Evolutionary conservation across 2,329 filamentous ascomycete genomes (phyloP), one percentile per base, ranked within the genome.

Genomic region (Graphilbum sp.): DNA sequence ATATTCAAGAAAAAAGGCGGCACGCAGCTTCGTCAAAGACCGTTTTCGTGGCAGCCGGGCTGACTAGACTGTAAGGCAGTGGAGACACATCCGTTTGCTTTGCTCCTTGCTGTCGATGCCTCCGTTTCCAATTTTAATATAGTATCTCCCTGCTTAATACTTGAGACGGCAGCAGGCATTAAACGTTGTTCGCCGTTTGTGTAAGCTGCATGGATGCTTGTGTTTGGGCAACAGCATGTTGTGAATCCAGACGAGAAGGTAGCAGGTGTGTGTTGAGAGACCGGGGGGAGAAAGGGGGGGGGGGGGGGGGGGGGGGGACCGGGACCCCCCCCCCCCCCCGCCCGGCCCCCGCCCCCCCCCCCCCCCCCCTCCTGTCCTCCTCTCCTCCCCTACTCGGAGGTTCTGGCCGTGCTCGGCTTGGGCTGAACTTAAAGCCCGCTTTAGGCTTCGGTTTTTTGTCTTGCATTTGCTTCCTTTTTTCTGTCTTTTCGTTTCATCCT

Each of bases 21-120:
- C 35, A 41, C 44, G 41, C 36, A 36, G 39, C n/a, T 25, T 38
- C 34, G 33, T 38, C 11, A 27, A 38, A 32, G 16, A 36, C 35
- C 39, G 12, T 38, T 38, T 40, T 45, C 43, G 43, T 45, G 41
- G 41, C 43, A 41, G 39, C 18, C 37, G 32, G 36, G n/a, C n/a
- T 41, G 36, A 41, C 34, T 43, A 39, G 31, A 34, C 34, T 18
- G 19, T 23, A 8, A 23, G 19, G 38, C 34, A 18, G 43, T 41
- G 42, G 42, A 40, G 41, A 38, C 29, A 18, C 18, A 5, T 37
- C 10, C 18, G 12, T 37, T 11, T 18, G 6, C 16, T n/a, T n/a
- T 32, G 5, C 30, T 32, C n/a, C 30, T 18, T 32, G 12, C 30
- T 18, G 16, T 25, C 32, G 24, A 32, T 32, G 23, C 20, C n/a